These are phyloP conservation scores for Phytophthora vignae DNA, from an alignment of 352 stramenopile genomes.

Conservation along the genomic window DNA sequence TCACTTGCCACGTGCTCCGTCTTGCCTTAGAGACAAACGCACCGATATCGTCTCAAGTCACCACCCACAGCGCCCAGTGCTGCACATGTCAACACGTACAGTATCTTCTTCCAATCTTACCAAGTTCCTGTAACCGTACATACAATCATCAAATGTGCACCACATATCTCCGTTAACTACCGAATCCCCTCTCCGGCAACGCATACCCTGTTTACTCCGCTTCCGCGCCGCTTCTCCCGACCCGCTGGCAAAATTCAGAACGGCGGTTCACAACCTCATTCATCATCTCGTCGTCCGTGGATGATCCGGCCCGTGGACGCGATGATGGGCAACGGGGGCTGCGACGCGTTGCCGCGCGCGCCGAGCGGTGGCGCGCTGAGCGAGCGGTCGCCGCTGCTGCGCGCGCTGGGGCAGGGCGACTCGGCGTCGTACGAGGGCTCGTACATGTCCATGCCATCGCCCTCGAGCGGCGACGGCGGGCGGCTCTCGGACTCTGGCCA, in stretches of 20 bases:
- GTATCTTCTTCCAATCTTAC: too few species aligned
- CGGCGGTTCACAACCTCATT: conserved; percentile 8
- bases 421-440: conserved; percentile 69
- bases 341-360: conserved; percentile 31
- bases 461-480: conserved; percentile 16
- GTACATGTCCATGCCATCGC: conserved; percentile 79
- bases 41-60: not conserved
- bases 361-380: conserved; percentile 35
- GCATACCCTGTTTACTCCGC: not conserved
- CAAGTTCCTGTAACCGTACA: too few species aligned
- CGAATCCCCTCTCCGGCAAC: too few species aligned
- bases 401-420: conserved; percentile 50
- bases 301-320: conserved; percentile 42
- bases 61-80: conserved; percentile 1
- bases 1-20: not conserved
- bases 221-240: not conserved
- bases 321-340: conserved; percentile 41
- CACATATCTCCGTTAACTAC: too few species aligned
- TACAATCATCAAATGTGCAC: too few species aligned
- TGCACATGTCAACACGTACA: too few species aligned
- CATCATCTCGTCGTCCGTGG: conserved; percentile 15
- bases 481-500: conserved; percentile 46
- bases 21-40: too few species aligned
- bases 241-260: not conserved
- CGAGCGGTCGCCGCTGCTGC: conserved; percentile 78